Evolutionary conservation across 192 early-diverging fungal genomes (phyloP), one percentile per base, ranked within the genome.

Genomic region (Podila horticola): DNA sequence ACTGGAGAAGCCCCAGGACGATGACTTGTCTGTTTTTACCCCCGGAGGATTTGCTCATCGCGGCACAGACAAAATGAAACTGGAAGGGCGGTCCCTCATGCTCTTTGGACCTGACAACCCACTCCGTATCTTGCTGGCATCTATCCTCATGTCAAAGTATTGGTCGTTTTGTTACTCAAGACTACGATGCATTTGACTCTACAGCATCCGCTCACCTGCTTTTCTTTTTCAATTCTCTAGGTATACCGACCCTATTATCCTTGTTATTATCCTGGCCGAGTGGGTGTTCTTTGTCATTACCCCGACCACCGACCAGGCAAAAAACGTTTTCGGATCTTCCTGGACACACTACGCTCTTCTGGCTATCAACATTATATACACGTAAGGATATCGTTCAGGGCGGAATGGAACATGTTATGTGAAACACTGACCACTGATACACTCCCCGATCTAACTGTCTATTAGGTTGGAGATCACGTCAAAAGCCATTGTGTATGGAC

Each of bases 241-340:
- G 48, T 65, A 70, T 22, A 67, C 74, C 0, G 84, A 87, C 38
- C 50, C 73, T 0, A 64, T 84, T 36, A 79, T 87, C 20, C 72
- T 87, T 2, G 65, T 84, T 1, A 28, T 87, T 12, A 82, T 87
- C 24, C 64, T 85, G 45, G 65, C 77, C 3, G 74, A 87, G 41
- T 87, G 86, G 86, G 68, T 87, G 20, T 66, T 87, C 30, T 71
- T 87, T 55, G 84, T 85, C 24, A 81, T 74, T 30, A 74, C 69
- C 0, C 86, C 86, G 1, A 84, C 82, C 24, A 70, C 58, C 0
- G 55, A 64, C 6, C 62, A 65, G 4, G 74, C 72, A 20, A 87
- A 87, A 59, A 71, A 71, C 4, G n/a, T n/a, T 12, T 87, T 87
- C 72, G 75, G 81, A 28, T 72, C 72, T 0, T 83, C 79, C 49